Conservation (phyloP, 2,329 filamentous ascomycete genomes). For the Aspergillus sojae region DNA sequence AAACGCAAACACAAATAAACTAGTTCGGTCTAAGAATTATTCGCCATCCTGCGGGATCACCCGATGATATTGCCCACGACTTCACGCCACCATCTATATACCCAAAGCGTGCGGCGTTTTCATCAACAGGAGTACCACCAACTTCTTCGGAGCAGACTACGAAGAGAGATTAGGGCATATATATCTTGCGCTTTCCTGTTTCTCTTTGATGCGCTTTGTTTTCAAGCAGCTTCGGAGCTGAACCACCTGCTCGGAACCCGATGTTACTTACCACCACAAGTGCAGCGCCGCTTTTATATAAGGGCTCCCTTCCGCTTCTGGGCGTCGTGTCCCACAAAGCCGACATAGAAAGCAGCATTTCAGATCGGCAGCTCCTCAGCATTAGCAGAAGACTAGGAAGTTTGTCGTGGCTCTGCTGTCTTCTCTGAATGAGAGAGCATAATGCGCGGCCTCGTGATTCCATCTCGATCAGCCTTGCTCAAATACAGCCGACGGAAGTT, state of each 20-base stretch:
- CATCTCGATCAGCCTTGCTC: not conserved
- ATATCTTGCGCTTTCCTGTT: not conserved
- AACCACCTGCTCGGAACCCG: not conserved
- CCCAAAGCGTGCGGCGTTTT: not conserved
- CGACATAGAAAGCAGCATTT: not conserved
- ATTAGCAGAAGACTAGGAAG: too few relatives aligned
- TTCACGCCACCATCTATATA: not conserved
- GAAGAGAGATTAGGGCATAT: not conserved
- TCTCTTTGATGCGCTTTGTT: not conserved
- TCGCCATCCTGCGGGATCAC: not conserved
- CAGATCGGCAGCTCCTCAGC: not conserved
- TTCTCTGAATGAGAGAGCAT: not conserved
- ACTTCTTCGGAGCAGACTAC: not conserved
- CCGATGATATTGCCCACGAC: not conserved
- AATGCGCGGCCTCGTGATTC: not conserved
- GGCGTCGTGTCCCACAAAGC: not conserved
- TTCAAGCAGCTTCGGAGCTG: not conserved
- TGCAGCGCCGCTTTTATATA: not conserved
- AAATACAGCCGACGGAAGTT: not conserved
- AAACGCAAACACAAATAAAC: conserved; percentile 24
- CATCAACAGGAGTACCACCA: not conserved
- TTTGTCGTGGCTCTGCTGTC: not conserved
- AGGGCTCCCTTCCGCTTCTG: not conserved
- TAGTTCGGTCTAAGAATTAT: not conserved
- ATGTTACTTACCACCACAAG: not conserved